Evolutionary conservation across 1,139 yeast species (phyloP).

Genomic region (Scheffersomyces cryptocercus): DNA sequence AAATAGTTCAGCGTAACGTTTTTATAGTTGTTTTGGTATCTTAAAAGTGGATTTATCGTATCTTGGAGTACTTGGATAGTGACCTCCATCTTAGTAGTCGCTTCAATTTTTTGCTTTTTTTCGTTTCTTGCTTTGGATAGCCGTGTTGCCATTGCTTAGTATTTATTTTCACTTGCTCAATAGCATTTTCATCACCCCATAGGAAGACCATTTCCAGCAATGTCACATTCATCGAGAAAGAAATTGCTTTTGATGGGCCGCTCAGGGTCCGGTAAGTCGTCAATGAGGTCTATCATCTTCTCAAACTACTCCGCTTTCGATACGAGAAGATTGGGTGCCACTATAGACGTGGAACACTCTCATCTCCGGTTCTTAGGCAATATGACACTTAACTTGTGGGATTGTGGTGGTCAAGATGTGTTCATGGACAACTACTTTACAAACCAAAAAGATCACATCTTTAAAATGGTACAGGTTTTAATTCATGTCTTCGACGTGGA

Average conservation of each 20-base stretch:
- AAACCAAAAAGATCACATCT: constrained; percentile 85
- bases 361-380: constrained; percentile 90
- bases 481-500: constrained; percentile 97
- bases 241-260: constrained; percentile 72
- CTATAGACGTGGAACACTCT: constrained; percentile 96
- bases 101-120: too few relatives aligned
- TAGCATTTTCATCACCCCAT: too few relatives aligned
- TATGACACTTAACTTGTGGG: constrained; percentile 96
- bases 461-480: constrained; percentile 95
- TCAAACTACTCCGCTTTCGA: constrained; percentile 96
- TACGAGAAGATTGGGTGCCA: constrained; percentile 92
- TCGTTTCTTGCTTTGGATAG: too few relatives aligned
- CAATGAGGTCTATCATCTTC: constrained; percentile 95
- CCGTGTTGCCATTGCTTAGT: too few relatives aligned
- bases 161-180: too few relatives aligned
- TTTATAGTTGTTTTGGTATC: too few relatives aligned
- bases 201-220: constrained; percentile 3
- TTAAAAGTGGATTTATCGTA: too few relatives aligned
- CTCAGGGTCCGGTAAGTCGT: constrained; percentile 95
- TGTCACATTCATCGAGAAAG: constrained; percentile 39
- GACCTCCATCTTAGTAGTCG: too few relatives aligned
- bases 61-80: too few relatives aligned
- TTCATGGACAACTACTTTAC: constrained; percentile 94
- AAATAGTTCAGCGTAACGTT: too few relatives aligned
- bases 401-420: constrained; percentile 97